phyloP scores from a whole-genome alignment of 768 basidiomycete genomes.

The Amanita jacksonii region DNA sequence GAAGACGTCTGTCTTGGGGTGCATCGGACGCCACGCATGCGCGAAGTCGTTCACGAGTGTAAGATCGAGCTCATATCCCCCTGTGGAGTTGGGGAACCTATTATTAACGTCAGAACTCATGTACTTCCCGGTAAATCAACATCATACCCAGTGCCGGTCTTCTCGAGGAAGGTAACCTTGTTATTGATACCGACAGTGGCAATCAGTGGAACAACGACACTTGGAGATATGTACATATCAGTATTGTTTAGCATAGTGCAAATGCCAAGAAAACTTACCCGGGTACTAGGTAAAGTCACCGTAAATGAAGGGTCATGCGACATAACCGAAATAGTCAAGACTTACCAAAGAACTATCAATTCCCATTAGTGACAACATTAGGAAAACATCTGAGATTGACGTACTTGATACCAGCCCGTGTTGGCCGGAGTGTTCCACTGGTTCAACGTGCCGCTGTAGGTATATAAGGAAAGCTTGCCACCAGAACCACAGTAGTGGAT shows the following conservation, averaged over 20 bases:
- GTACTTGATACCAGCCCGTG: conserved; percentile 62
- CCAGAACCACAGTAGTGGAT: conserved; percentile 58
- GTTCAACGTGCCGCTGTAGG: conserved; percentile 42
- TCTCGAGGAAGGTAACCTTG: conserved; percentile 76
- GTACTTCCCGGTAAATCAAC: neutral
- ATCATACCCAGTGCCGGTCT: conserved; percentile 49
- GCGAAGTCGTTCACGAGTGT: conserved; percentile 39
- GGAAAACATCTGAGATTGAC: conserved; percentile 13
- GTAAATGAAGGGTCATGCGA: neutral
- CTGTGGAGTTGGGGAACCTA: conserved; percentile 55
- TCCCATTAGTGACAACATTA: conserved; percentile 6
- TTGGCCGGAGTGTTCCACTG: conserved; percentile 58
- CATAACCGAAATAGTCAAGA: conserved; percentile 2
- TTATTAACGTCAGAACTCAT: neutral
- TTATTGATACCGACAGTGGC: conserved; percentile 73
- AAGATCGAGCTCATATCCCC: conserved; percentile 70
- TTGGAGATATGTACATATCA: conserved; percentile 17
- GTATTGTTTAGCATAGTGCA: conserved; percentile 1
- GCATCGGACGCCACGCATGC: conserved; percentile 68
- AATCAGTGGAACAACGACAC: conserved; percentile 63
- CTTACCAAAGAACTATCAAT: conserved; percentile 37
- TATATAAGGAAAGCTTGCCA: conserved; percentile 42
- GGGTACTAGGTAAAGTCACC: conserved; percentile 26
- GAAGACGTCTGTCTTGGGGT: conserved; percentile 71
- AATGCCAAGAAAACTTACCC: conserved; percentile 26